phyloP scores from a whole-genome alignment of 2,329 filamentous ascomycete species.

The Balansia obtecta region DNA sequence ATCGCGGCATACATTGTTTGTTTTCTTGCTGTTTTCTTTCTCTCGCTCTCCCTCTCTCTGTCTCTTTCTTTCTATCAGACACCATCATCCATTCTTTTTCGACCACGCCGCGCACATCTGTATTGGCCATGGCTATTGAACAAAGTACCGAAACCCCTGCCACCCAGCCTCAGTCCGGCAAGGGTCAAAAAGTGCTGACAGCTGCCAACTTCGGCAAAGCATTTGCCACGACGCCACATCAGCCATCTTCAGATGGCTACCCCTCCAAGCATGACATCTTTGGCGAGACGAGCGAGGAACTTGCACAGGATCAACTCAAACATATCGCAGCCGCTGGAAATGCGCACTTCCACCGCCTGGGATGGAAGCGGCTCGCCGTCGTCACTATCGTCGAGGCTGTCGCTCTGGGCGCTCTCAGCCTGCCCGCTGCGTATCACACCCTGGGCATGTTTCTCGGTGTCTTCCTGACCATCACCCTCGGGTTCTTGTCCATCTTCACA shows the following conservation, averaged over 20 bases:
- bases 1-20: background rate
- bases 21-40: background rate
- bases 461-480: slow-evolving; percentile 21
- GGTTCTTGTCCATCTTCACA: slow-evolving; percentile 25
- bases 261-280: slow-evolving; percentile 8
- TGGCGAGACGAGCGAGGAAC: slow-evolving; percentile 14
- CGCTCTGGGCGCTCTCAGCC: slow-evolving; percentile 34
- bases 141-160: background rate
- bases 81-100: background rate
- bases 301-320: slow-evolving; percentile 24
- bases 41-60: no score
- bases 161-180: background rate
- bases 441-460: slow-evolving; percentile 25
- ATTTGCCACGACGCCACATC: slow-evolving; percentile 1
- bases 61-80: background rate
- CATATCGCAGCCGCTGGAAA: slow-evolving; percentile 27
- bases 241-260: background rate
- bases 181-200: background rate
- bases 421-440: slow-evolving; percentile 30
- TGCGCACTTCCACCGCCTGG: slow-evolving; percentile 33
- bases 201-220: slow-evolving; percentile 1
- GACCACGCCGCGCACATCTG: background rate
- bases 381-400: slow-evolving; percentile 39
- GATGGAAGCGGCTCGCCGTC: slow-evolving; percentile 37
- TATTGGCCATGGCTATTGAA: slow-evolving; percentile 1